Percentiles rank a stretch among this genome's conserved stretches.
These are phyloP conservation scores for Diaporthe longicolla DNA, from an alignment of 2,329 filamentous ascomycete species.

Conservation along the genomic window DNA sequence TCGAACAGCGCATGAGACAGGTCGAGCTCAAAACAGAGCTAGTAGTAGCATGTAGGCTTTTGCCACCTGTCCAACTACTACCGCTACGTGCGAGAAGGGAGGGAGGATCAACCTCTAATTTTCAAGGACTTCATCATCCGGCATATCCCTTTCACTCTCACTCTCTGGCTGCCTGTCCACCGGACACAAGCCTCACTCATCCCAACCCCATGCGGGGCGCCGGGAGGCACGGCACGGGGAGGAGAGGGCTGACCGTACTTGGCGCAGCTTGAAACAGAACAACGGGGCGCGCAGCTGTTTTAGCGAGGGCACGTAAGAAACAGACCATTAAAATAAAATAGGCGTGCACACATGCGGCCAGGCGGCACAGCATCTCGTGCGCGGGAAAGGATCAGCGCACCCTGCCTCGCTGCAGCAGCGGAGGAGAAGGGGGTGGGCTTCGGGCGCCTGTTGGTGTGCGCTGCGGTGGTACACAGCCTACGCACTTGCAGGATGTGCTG, in stretches of 20 bases:
- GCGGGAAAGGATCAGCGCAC: constrained; percentile 1
- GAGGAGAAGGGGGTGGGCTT: neutral
- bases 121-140: neutral
- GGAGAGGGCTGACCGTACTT: constrained; percentile 18
- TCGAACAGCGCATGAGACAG: constrained; percentile 30
- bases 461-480: too few species aligned
- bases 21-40: constrained; percentile 23
- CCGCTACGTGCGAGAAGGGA: constrained; percentile 13
- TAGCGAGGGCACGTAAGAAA: neutral
- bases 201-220: constrained; percentile 1
- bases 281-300: neutral
- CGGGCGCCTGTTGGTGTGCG: neutral
- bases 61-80: neutral
- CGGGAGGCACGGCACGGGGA: constrained; percentile 10
- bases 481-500: neutral
- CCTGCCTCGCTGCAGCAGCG: constrained; percentile 1
- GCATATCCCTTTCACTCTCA: neutral
- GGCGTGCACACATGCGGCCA: neutral
- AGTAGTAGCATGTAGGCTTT: neutral
- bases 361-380: constrained; percentile 3
- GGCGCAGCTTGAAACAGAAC: constrained; percentile 23
- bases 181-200: neutral
- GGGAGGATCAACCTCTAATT: too few species aligned
- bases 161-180: neutral
- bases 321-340: neutral